Evolutionary conservation across 257 asterid species (phyloP).

Genomic region (Solanum etuberosum): DNA sequence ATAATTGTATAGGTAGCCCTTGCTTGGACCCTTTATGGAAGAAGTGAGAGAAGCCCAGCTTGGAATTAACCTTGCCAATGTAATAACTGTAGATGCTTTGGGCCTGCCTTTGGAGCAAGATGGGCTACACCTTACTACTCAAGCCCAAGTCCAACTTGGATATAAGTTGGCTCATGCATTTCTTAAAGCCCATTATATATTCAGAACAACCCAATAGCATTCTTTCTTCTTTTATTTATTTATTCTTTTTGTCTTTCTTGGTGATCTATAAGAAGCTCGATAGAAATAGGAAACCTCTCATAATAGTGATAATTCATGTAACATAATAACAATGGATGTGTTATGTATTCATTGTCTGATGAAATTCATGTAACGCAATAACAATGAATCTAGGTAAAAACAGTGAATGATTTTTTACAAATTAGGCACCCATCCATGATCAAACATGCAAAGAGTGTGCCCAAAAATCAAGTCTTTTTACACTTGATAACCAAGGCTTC

Average conservation of each 20-base stretch:
- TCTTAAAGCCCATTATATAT: not conserved
- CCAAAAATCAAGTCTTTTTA: not conserved
- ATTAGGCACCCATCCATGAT: not conserved
- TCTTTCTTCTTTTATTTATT: not conserved
- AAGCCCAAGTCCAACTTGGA: conserved; percentile 10
- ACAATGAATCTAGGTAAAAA: no score
- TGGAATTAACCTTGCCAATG: not conserved
- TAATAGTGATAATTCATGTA: no score
- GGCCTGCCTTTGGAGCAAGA: conserved; percentile 3
- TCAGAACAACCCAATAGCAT: not conserved
- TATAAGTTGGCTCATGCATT: conserved; percentile 9
- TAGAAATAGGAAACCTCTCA: not conserved
- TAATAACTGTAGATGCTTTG: not conserved
- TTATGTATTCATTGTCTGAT: no score
- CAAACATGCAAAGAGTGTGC: not conserved
- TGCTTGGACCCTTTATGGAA: conserved; percentile 3
- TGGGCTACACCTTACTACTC: conserved; percentile 6
- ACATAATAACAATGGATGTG: no score
- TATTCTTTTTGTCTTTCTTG: not conserved
- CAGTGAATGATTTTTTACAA: not conserved
- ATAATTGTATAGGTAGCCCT: conserved; percentile 1
- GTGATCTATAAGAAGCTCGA: not conserved
- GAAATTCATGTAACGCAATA: no score
- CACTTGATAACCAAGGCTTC: not conserved
- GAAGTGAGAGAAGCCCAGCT: conserved; percentile 11